Evolutionary conservation across 202 grass and related monocot species (phyloP).

Genomic region (Schoenoplectus tabernaemontani): DNA sequence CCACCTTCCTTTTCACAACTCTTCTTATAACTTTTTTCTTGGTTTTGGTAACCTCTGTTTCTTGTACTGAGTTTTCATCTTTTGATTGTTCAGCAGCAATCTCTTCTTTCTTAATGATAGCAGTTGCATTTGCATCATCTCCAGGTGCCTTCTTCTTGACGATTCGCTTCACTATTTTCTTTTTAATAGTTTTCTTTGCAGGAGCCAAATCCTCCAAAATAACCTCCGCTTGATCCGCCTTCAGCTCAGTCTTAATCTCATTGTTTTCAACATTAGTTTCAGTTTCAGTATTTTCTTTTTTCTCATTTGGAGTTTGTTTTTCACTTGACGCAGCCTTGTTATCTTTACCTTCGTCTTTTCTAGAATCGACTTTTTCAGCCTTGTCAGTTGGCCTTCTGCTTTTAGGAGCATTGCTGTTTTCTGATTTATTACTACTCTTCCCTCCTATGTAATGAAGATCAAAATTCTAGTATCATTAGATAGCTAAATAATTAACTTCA

Average conservation of each 20-base stretch:
- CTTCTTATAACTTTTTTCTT: constrained; percentile 95
- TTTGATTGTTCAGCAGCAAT: constrained; percentile 8
- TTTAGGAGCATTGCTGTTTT: constrained; percentile 15
- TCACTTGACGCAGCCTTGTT: neutral
- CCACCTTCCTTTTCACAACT: constrained; percentile 75
- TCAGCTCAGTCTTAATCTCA: neutral
- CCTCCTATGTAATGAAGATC: constrained; percentile 12
- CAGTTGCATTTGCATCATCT: constrained; percentile 35
- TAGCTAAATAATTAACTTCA: constrained; percentile 6
- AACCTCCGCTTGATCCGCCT: constrained; percentile 28
- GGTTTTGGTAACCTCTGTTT: constrained; percentile 31
- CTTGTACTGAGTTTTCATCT: constrained; percentile 21
- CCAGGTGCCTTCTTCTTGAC: constrained; percentile 56
- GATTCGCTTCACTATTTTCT: constrained; percentile 90
- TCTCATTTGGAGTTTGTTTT: constrained; percentile 6
- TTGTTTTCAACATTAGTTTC: constrained; percentile 7
- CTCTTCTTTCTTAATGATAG: constrained; percentile 14
- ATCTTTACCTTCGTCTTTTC: neutral
- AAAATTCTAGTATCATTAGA: neutral
- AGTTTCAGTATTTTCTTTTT: constrained; percentile 7
- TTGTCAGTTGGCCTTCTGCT: neutral
- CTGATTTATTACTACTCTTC: constrained; percentile 24
- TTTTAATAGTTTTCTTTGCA: constrained; percentile 61
- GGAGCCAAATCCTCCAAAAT: constrained; percentile 27
- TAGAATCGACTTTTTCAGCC: constrained; percentile 9